Base-by-base conservation (phyloP, 2,329 filamentous ascomycete genomes). In the Phyllosticta citriasiana region DNA sequence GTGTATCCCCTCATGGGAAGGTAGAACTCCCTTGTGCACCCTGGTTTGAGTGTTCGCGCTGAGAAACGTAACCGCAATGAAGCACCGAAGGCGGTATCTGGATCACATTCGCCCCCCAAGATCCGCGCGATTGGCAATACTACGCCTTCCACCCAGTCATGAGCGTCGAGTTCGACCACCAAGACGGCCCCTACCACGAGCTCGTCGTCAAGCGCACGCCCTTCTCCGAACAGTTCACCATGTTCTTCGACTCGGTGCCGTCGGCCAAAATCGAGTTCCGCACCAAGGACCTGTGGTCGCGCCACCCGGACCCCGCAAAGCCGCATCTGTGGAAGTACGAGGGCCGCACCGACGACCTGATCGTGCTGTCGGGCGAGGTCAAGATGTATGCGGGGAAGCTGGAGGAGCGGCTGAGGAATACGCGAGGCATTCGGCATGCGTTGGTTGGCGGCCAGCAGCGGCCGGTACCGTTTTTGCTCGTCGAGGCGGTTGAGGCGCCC, bases 341-440 rank as follows among this genome's bases (percentile, higher is more conserved):
- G 16, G 68, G 68, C 4, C 63, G 70, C n/a, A 65, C 60, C 0
- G 79, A 82, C 62, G 76, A 79, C 63, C 69, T 82, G 53, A 76
- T 82, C 16, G 78, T 82, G 14, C 76, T 82, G 40, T 77, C 74
- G 1, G 80, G 77, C 55, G 79, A 79, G 27, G 78, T 81, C 68
- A 82, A 82, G 66, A 65, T 81, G 6, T 47, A 62, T 54, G 63
- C 60, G 6, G 24, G 14, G 10, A 33, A 47, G 2, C 14, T 63
- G 8, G 54, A 63, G 30, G 60, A 51, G 26, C 26, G 55, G 19
- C 25, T 65, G 8, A 22, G 27, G 10, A 35, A 33, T n/a, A 51
- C 33, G 55, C 57, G 50, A 26, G 55, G 40, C 19, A 59, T 64
- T 4, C n/a, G 19, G 9, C 57, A 26, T 6, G 62, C 59, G 55